These are phyloP conservation scores for Capsicum chinense DNA, from an alignment of 257 asterid species.

Conservation along the genomic window DNA sequence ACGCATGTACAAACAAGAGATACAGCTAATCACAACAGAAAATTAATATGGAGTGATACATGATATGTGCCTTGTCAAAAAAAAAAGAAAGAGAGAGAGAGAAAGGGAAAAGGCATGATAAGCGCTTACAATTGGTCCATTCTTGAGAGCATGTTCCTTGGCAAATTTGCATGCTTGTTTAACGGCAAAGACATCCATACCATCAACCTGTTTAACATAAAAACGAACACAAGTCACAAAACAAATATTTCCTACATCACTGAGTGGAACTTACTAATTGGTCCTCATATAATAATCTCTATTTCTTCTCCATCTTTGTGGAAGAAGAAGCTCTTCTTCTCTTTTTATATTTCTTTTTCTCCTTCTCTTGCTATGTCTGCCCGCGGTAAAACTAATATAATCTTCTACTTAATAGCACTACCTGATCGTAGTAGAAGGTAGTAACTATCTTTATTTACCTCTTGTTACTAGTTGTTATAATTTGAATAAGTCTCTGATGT, in stretches of 20 bases:
- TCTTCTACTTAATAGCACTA: background rate
- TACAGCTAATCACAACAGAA: background rate
- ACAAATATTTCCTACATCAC: constrained; percentile 5
- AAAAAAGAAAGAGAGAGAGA: background rate
- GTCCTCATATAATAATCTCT: background rate
- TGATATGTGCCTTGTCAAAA: constrained; percentile 34
- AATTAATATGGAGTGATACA: constrained; percentile 24
- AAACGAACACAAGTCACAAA: background rate
- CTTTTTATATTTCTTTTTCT: background rate
- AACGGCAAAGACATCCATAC: constrained; percentile 97
- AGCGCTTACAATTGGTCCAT: constrained; percentile 94
- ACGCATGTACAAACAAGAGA: background rate
- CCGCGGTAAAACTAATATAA: background rate
- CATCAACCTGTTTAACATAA: constrained; percentile 74
- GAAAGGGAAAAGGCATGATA: constrained; percentile 22
- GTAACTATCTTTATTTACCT: no score
- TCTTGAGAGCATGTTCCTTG: constrained; percentile 86
- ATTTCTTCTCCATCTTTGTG: constrained; percentile 10
- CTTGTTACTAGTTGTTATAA: no score
- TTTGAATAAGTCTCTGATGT: no score
- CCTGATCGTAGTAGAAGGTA: background rate
- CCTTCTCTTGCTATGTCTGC: background rate
- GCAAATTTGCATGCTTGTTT: constrained; percentile 98
- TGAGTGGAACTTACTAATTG: background rate
- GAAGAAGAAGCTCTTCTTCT: constrained; percentile 9